Base-by-base conservation (phyloP, 257 asterid genomes). In the Scutellaria baicalensis region DNA sequence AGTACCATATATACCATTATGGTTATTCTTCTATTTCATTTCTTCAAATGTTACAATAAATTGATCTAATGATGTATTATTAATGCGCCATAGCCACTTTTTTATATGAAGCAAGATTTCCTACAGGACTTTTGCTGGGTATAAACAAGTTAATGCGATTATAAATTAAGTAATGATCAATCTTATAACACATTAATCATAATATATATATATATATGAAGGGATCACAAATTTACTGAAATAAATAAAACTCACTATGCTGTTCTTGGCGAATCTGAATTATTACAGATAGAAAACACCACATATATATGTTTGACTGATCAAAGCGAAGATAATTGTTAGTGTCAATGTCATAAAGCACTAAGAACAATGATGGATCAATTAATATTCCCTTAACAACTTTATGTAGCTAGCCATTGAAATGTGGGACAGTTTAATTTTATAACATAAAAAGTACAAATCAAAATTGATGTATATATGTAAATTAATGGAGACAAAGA, bases 291-390 rank as follows among this genome's bases (percentile, higher is more conserved):
- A 21, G 17, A 69, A 12, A 49, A 52, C 36, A 42, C 14, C 8
- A 38, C 42, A 9, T 10, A 17, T 27, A 10, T 17, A 43, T 27
- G 8, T 78, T 68, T 68, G 79, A 78, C 70, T 50, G 33, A 27
- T 3, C 10, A 23, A 70, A 70, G n/a, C 27, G 31, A 54, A 68
- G 60, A 78, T 74, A 64, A 64, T 50, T 57, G 77, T 33, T 67
- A 54, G 68, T 68, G 75, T 69, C 77, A 78, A 64, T 64, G 61
- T 74, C 79, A 74, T 50, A 58, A 57, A 64, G 71, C 76, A 69
- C 79, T 69, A 78, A 57, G 70, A 39, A 69, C 49, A 73, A 64
- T 74, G 77, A 72, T 72, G 60, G 73, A 60, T 59, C 64, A 67
- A 56, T 43, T 42, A 56, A 27, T 59, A 77, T 65, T 62, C 66